phyloP scores from a whole-genome alignment of 371 early-diverging fungal genomes.

The Actinomortierella wolfii region DNA sequence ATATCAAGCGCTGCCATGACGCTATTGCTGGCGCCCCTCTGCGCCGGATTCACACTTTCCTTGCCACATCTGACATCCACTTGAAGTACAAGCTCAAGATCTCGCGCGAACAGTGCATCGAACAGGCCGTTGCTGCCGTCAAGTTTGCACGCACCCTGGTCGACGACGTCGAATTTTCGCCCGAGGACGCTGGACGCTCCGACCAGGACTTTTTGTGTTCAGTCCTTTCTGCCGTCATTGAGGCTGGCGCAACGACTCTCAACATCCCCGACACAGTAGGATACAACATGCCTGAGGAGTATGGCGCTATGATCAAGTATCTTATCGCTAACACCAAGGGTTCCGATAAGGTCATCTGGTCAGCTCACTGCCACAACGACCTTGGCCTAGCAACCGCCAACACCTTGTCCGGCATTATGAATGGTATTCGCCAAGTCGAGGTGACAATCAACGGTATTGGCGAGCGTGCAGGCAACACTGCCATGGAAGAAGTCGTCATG shows the following conservation, averaged over 20 bases:
- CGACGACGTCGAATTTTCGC: constrained; percentile 91
- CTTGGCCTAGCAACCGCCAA: constrained; percentile 97
- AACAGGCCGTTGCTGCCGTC: constrained; percentile 86
- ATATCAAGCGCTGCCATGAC: constrained; percentile 89
- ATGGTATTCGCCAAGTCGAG: constrained; percentile 96
- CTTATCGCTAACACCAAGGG: constrained; percentile 79
- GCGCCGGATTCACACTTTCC: constrained; percentile 91
- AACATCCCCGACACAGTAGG: constrained; percentile 98
- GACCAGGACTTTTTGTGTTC: constrained; percentile 87
- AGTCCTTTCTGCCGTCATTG: constrained; percentile 86
- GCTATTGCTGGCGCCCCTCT: constrained; percentile 84
- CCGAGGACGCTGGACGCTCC: constrained; percentile 93
- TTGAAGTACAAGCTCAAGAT: constrained; percentile 93
- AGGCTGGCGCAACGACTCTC: constrained; percentile 93
- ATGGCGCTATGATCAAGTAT: constrained; percentile 83
- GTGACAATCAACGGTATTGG: constrained; percentile 98
- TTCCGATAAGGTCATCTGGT: constrained; percentile 78
- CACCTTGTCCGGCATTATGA: constrained; percentile 85
- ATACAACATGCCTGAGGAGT: constrained; percentile 91
- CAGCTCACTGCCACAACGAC: constrained; percentile 97
- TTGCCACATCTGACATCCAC: constrained; percentile 96
- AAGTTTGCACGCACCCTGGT: constrained; percentile 77
- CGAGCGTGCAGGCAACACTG: constrained; percentile 97
- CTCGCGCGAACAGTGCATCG: constrained; percentile 82
- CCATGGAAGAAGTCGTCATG: constrained; percentile 96